These are phyloP conservation scores for Rhizopogon salebrosus DNA, from an alignment of 768 basidiomycete species.

Conservation along the genomic window DNA sequence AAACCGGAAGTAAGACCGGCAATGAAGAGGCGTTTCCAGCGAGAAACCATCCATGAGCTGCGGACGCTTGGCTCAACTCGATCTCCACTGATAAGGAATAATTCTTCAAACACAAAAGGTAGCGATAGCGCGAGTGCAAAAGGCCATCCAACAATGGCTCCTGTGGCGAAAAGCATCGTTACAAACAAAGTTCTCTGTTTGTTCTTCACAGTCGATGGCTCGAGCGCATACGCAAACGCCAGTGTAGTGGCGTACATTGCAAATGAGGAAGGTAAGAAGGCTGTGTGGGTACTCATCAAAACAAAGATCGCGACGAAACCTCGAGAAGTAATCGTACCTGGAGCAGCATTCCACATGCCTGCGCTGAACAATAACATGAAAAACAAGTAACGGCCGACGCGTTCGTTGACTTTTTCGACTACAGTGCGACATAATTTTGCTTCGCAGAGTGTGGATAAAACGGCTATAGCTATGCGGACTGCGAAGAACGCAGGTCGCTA, in stretches of 20 bases:
- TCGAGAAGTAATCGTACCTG: slow-evolving; percentile 44
- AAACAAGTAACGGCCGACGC: slow-evolving; percentile 90
- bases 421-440: slow-evolving; percentile 79
- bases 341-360: slow-evolving; percentile 92
- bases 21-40: slow-evolving; percentile 53
- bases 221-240: slow-evolving; percentile 67
- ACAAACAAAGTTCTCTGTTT: slow-evolving; percentile 55
- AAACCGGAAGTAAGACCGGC: slow-evolving; percentile 53
- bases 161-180: slow-evolving; percentile 69
- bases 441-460: slow-evolving; percentile 73
- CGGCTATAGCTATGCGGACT: slow-evolving; percentile 73
- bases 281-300: slow-evolving; percentile 33
- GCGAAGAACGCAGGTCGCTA: slow-evolving; percentile 89
- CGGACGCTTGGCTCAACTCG: slow-evolving; percentile 41
- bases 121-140: slow-evolving; percentile 85
- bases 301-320: background rate
- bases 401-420: slow-evolving; percentile 76
- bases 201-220: slow-evolving; percentile 50
- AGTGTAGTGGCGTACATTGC: slow-evolving; percentile 86
- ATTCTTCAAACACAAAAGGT: slow-evolving; percentile 88
- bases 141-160: slow-evolving; percentile 93
- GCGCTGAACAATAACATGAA: slow-evolving; percentile 82
- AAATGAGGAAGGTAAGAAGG: slow-evolving; percentile 93
- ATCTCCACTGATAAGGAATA: slow-evolving; percentile 75
- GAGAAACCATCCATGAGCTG: slow-evolving; percentile 50